phyloP scores from a whole-genome alignment of 257 asterid species.

The Fraxinus excelsior region DNA sequence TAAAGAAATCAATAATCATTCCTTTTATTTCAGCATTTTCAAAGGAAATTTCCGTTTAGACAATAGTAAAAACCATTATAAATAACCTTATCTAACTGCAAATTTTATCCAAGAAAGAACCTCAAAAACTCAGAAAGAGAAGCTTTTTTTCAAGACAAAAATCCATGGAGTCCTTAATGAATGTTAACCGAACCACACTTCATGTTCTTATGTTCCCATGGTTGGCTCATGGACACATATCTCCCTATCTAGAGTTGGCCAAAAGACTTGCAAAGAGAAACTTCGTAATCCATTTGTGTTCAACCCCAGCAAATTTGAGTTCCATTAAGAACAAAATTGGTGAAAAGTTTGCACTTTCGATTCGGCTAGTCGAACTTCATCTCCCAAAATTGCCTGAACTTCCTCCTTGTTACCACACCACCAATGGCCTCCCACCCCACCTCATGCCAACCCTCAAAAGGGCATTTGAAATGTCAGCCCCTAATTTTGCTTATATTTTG shows the following conservation, averaged over 20 bases:
- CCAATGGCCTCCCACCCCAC: conserved; percentile 56
- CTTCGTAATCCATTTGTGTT: conserved; percentile 40
- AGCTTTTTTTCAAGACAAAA: neutral
- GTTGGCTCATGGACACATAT: conserved; percentile 47
- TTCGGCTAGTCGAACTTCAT: conserved; percentile 38
- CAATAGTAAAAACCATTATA: conserved; percentile 3
- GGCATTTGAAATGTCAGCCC: conserved; percentile 37
- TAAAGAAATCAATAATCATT: neutral
- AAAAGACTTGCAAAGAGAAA: conserved; percentile 35
- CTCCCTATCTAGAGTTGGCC: conserved; percentile 47
- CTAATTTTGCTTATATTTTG: conserved; percentile 31
- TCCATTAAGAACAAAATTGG: conserved; percentile 36
- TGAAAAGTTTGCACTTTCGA: conserved; percentile 16
- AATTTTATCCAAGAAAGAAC: neutral
- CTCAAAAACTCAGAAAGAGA: neutral
- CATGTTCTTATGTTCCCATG: conserved; percentile 43
- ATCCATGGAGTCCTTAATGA: conserved; percentile 25
- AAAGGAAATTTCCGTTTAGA: neutral
- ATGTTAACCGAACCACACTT: neutral
- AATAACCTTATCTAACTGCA: neutral
- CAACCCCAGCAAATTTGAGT: conserved; percentile 43
- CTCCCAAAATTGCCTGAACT: conserved; percentile 38
- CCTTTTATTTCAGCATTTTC: conserved; percentile 13
- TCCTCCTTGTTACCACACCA: conserved; percentile 46
- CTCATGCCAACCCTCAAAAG: conserved; percentile 41